phyloP scores from a whole-genome alignment of 208 protist genomes.

The Trypanosoma melophagium region DNA sequence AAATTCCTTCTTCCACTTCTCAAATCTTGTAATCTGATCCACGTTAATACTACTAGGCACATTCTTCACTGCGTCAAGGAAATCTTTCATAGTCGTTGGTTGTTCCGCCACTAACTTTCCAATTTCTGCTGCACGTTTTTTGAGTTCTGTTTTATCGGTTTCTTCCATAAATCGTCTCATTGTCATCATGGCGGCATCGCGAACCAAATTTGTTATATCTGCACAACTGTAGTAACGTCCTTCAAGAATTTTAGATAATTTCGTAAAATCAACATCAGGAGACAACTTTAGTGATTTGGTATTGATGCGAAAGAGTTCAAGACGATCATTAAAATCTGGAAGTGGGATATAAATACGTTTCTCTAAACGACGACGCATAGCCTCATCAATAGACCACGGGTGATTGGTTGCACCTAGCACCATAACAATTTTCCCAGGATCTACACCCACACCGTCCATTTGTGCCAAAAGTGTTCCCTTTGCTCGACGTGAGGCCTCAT shows the following conservation, averaged over 20 bases:
- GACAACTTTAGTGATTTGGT: slow-evolving; percentile 66
- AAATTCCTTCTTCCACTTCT: slow-evolving; percentile 89
- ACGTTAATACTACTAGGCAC: slow-evolving; percentile 87
- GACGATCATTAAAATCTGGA: slow-evolving; percentile 66
- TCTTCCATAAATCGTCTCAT: slow-evolving; percentile 89
- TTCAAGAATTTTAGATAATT: slow-evolving; percentile 75
- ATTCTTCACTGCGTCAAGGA: slow-evolving; percentile 75
- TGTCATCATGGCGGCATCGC: slow-evolving; percentile 93
- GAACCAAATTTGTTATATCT: slow-evolving; percentile 90
- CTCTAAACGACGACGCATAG: slow-evolving; percentile 89
- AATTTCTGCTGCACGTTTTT: slow-evolving; percentile 78
- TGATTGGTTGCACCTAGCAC: slow-evolving; percentile 93
- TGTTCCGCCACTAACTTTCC: slow-evolving; percentile 75
- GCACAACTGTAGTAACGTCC: slow-evolving; percentile 88
- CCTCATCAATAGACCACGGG: slow-evolving; percentile 93
- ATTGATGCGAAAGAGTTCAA: slow-evolving; percentile 87
- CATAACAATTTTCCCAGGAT: slow-evolving; percentile 83
- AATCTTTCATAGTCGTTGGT: slow-evolving; percentile 85
- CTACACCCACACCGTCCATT: slow-evolving; percentile 89
- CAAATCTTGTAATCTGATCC: slow-evolving; percentile 83
- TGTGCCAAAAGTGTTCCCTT: slow-evolving; percentile 99
- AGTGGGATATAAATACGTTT: slow-evolving; percentile 94
- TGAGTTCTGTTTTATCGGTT: slow-evolving; percentile 66
- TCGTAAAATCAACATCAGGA: slow-evolving; percentile 74
- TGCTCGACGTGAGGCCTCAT: slow-evolving; percentile 94